Evolutionary conservation across 202 grass and related monocot species (phyloP).

Genomic region (Eragrostis tef): DNA sequence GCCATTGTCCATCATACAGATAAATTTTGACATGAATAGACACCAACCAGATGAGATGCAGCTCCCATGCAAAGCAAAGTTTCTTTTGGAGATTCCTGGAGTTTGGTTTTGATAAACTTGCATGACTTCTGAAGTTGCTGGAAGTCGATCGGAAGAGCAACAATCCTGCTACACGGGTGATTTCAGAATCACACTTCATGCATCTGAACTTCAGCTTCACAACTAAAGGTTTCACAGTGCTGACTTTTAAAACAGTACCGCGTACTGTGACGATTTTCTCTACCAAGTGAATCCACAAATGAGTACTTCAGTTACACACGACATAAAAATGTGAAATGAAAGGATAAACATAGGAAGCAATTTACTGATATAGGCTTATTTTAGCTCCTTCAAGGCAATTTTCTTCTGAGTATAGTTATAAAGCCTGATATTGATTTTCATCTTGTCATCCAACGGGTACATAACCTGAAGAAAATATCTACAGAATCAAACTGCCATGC

Average conservation of each 20-base stretch:
- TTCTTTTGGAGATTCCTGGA: conserved; percentile 68
- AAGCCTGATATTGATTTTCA: conserved; percentile 65
- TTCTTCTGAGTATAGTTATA: conserved; percentile 61
- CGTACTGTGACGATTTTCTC: conserved; percentile 77
- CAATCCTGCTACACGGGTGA: conserved; percentile 25
- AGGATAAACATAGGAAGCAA: background rate
- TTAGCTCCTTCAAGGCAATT: conserved; percentile 80
- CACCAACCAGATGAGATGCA: conserved; percentile 54
- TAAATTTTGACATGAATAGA: too few species aligned
- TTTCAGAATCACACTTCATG: conserved; percentile 61
- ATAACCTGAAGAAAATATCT: conserved; percentile 51
- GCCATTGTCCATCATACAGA: background rate
- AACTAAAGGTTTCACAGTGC: conserved; percentile 84
- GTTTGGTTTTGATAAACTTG: conserved; percentile 48
- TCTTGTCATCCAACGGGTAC: too few species aligned
- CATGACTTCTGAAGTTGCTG: conserved; percentile 54
- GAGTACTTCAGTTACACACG: background rate
- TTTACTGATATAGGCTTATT: conserved; percentile 84
- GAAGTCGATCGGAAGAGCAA: conserved; percentile 64
- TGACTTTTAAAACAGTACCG: conserved; percentile 91
- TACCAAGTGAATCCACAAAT: conserved; percentile 50
- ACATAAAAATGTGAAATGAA: background rate
- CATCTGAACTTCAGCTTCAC: conserved; percentile 65
- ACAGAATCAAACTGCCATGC: too few species aligned
- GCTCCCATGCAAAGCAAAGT: conserved; percentile 76